phyloP scores from a whole-genome alignment of 495 filamentous ascomycete species.

The Neurospora sp. region DNA sequence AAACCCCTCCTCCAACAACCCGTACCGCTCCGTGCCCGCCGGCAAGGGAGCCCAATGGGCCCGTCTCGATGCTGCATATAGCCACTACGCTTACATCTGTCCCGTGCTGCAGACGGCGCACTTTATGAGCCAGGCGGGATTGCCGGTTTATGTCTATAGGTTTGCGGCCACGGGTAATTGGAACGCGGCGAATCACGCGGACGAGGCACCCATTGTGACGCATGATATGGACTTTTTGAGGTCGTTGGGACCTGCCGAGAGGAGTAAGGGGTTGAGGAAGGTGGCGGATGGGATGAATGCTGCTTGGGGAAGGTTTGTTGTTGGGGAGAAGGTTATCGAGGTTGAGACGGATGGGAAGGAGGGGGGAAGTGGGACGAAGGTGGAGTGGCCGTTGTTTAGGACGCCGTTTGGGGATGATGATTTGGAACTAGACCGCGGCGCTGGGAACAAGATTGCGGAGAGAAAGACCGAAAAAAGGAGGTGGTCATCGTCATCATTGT shows the following conservation, averaged over 20 bases:
- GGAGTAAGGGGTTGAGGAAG: slow-evolving; percentile 25
- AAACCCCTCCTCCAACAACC: slow-evolving; percentile 7
- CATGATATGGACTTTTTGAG: slow-evolving; percentile 34
- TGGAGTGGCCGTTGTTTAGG: slow-evolving; percentile 21
- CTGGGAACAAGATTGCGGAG: neutral
- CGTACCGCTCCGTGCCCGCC: slow-evolving; percentile 18
- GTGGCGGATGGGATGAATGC: slow-evolving; percentile 45
- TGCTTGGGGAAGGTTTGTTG: slow-evolving; percentile 46
- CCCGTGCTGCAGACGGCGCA: slow-evolving; percentile 53
- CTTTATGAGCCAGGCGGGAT: slow-evolving; percentile 22
- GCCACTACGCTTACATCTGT: slow-evolving; percentile 57
- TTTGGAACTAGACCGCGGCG: neutral
- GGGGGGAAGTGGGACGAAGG: neutral
- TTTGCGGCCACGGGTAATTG: slow-evolving; percentile 42
- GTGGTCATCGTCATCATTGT: neutral
- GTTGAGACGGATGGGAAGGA: slow-evolving; percentile 31
- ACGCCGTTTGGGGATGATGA: slow-evolving; percentile 11
- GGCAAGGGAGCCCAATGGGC: slow-evolving; percentile 45
- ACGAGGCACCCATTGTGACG: slow-evolving; percentile 47
- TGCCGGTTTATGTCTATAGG: slow-evolving; percentile 46
- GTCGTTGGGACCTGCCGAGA: neutral
- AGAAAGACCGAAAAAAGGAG: slow-evolving; percentile 11
- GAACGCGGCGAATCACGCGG: slow-evolving; percentile 49
- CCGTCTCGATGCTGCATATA: slow-evolving; percentile 52
- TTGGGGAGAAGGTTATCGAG: slow-evolving; percentile 28